Base-by-base conservation (phyloP, 2,329 filamentous ascomycete species). In the Herpotrichia juniperi region DNA sequence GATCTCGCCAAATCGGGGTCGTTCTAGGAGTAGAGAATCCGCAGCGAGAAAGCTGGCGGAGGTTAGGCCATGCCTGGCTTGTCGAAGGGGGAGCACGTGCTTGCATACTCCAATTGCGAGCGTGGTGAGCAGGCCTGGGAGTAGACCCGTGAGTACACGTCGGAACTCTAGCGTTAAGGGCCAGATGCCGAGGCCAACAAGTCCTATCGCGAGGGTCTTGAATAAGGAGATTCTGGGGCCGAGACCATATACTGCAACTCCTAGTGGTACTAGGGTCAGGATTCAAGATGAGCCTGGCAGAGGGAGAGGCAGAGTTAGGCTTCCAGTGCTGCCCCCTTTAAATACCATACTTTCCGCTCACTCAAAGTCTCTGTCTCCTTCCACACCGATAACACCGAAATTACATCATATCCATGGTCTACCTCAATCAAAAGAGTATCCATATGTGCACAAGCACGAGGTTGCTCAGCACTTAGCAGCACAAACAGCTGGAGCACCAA, bases 401-500 rank as follows among this genome's bases (percentile, higher is more conserved):
- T 34, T 70, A 4, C 63, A 70, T 42, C 51, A 61, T 28, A 25
- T 67, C 9, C 57, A 54, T 44, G 52, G 52, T 25, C 46, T 66
- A 26, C 53, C 61, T 4, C 31, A 49, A 21, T 45, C 61, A 12
- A 54, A 61, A 19, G 45, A 56, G 8, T 52, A 63, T 32, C 65
- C 66, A 0, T 70, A 64, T 28, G 52, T 67, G 1, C 61, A 61
- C 16, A 57, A 51, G 24, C 48, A 45, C 14, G 65, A 68, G 42
- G 53, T 64, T 12, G 32, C 45, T 6, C 30, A 50, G 10, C 62
- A 66, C 43, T n/a, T 62, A 8, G 47, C 53, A 2, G 58, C 58
- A 4, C 4, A 6, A 9, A 4, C 6, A 11, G 39, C 39, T 4
- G 39, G 39, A 4, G 11, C 26, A 4, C 34, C 34, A 7, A 39